These are phyloP conservation scores for Salvia sclarea DNA, from an alignment of 305 asterid genomes.

Conservation along the genomic window DNA sequence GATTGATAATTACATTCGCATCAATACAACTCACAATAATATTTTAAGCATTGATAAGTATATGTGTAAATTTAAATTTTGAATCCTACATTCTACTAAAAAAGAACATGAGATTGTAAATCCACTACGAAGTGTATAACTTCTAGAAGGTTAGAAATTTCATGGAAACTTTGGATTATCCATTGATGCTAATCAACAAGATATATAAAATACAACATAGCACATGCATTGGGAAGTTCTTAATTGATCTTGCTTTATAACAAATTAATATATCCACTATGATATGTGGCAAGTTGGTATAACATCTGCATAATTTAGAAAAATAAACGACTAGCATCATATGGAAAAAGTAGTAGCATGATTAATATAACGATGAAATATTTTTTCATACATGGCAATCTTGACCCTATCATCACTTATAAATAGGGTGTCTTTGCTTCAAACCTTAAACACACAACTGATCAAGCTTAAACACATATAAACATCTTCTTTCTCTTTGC, in stretches of 20 bases:
- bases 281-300: background rate
- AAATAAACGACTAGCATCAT: background rate
- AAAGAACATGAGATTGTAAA: background rate
- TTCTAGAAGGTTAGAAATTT: background rate
- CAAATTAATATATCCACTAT: background rate
- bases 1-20: background rate
- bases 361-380: background rate
- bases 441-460: conserved; percentile 17
- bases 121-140: background rate
- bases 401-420: conserved; percentile 22
- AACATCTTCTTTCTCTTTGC: background rate
- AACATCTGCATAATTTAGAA: background rate
- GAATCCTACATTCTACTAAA: background rate
- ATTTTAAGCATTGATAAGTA: background rate
- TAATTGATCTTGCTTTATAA: background rate
- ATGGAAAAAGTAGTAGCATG: background rate
- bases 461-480: background rate
- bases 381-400: conserved; percentile 7
- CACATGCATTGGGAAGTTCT: background rate
- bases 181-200: background rate
- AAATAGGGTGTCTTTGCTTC: conserved; percentile 28
- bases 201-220: background rate
- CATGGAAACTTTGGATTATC: background rate
- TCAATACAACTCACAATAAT: background rate
- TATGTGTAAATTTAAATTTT: background rate